Base-by-base conservation (phyloP, 108 stramenopile genomes). In the Pseudonitzschia pungens region DNA sequence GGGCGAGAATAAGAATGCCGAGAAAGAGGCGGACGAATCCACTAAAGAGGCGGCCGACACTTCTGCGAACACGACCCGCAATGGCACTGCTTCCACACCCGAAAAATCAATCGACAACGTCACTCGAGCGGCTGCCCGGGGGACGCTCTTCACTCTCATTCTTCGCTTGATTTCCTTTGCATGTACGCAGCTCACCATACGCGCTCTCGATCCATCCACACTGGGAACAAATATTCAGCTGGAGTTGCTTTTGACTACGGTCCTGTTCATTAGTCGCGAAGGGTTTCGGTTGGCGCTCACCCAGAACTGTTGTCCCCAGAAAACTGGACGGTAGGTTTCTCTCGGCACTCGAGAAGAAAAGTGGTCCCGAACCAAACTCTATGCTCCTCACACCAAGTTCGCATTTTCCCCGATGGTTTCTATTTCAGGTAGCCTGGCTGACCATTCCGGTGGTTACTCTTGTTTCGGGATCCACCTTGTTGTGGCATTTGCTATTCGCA, bases 251-350 rank as follows among this genome's bases (percentile, higher is more conserved):
- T 69, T 92, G 44, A 83, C 88, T 1, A 92, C 90, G 15, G 72
- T 86, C 6, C 75, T 95, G 14, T 97, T 95, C 77, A 69, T 97
- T 15, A 89, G 91, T 66, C 77, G 96, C 12, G 96, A 97, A 77
- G 93, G 92, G 20, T 93, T 94, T 79, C 93, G 96, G 16, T 70
- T 97, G 57, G 90, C 84, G 2, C 77, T 92, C 48, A 88, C 86
- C 20, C 81, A 81, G 44, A 87, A 84, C n/a, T n/a, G 31, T 45
- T 77, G 18, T 51, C 56, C 11, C 20, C 63, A 1, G 65, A 73
- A 36, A 70, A 58, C 26, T 71, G 73, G 77, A 57, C 66, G 66
- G 79, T 33, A 55, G 54, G 54, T 55, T 55, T 10, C 10, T 16
- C 16, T n/a, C n/a, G 50, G 10, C 15, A 65, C 64, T 3, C 53